These are phyloP conservation scores for Daldinia concentrica DNA, from an alignment of 495 filamentous ascomycete genomes.

Conservation along the genomic window DNA sequence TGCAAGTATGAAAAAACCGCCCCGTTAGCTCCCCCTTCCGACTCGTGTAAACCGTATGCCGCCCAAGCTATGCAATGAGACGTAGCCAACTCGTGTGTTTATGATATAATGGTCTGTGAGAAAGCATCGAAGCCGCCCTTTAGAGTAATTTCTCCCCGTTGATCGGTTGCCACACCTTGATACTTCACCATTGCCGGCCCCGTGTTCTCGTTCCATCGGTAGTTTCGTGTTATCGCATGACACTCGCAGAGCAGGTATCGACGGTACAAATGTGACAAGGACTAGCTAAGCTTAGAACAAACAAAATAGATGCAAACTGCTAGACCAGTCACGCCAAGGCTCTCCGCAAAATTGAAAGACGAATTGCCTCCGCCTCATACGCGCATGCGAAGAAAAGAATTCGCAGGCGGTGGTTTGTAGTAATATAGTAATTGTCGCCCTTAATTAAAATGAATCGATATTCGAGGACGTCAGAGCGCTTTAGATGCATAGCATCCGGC, in stretches of 20 bases:
- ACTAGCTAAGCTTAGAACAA: slow-evolving; percentile 5
- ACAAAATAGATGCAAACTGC: slow-evolving; percentile 17
- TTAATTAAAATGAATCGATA: background rate
- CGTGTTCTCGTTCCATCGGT: slow-evolving; percentile 1
- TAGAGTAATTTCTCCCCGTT: background rate
- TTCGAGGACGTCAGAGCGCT: background rate
- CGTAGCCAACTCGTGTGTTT: slow-evolving; percentile 20
- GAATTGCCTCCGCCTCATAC: slow-evolving; percentile 13
- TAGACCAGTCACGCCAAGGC: slow-evolving; percentile 8
- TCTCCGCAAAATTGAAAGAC: slow-evolving; percentile 11
- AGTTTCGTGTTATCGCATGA: slow-evolving; percentile 20
- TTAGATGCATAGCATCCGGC: background rate
- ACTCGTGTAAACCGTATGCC: slow-evolving; percentile 23
- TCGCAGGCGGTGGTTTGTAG: background rate
- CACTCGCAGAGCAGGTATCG: slow-evolving; percentile 16
- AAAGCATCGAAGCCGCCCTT: slow-evolving; percentile 34
- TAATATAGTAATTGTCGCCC: slow-evolving; percentile 11
- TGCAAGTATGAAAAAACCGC: slow-evolving; percentile 27
- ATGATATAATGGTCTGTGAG: slow-evolving; percentile 16
- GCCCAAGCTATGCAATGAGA: slow-evolving; percentile 34
- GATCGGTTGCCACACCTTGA: slow-evolving; percentile 14
- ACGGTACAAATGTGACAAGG: slow-evolving; percentile 8
- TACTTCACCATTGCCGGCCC: slow-evolving; percentile 15
- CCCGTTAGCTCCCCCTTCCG: slow-evolving; percentile 5
- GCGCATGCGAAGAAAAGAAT: slow-evolving; percentile 2